A percentile compares a stretch with the other conserved stretches of the same genome.
Conservation (phyloP, 148 eudicot genomes). For the Cornus kousa region DNA sequence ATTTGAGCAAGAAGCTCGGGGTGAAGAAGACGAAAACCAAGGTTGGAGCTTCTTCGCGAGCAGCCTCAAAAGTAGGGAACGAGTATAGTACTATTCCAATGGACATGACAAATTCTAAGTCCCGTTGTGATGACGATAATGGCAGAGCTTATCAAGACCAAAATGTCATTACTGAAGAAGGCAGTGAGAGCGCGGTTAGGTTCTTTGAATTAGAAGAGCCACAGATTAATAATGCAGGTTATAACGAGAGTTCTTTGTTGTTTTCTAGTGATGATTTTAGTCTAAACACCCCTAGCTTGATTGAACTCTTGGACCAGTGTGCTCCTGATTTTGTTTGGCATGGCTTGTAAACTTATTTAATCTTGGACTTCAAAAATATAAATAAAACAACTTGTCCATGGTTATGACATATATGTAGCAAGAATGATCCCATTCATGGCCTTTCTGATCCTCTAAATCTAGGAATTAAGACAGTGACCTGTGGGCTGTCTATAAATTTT, state of each 20-base stretch:
- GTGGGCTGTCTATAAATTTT: too few relatives aligned
- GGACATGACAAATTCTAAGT: background rate
- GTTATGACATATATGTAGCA: too few relatives aligned
- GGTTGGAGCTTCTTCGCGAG: background rate
- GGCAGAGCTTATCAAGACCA: background rate
- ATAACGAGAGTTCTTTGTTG: background rate
- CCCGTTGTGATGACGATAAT: background rate
- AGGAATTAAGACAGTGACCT: too few relatives aligned
- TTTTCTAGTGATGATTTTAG: background rate
- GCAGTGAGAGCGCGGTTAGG: background rate
- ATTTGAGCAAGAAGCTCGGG: constrained; percentile 34
- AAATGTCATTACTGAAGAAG: background rate
- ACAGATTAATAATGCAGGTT: background rate
- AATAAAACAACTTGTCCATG: too few relatives aligned
- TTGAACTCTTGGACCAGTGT: constrained; percentile 15
- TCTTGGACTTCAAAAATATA: too few relatives aligned
- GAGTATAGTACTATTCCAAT: background rate
- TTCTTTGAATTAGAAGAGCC: constrained; percentile 1
- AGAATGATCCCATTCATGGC: too few relatives aligned
- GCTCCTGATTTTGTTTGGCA: constrained; percentile 10
- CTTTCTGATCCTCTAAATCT: too few relatives aligned
- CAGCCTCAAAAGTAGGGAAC: background rate
- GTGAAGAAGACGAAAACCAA: background rate
- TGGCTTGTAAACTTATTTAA: background rate
- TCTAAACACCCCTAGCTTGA: background rate